These are phyloP conservation scores for Tubosaeta sp. DNA, from an alignment of 768 basidiomycete species.

Conservation along the genomic window DNA sequence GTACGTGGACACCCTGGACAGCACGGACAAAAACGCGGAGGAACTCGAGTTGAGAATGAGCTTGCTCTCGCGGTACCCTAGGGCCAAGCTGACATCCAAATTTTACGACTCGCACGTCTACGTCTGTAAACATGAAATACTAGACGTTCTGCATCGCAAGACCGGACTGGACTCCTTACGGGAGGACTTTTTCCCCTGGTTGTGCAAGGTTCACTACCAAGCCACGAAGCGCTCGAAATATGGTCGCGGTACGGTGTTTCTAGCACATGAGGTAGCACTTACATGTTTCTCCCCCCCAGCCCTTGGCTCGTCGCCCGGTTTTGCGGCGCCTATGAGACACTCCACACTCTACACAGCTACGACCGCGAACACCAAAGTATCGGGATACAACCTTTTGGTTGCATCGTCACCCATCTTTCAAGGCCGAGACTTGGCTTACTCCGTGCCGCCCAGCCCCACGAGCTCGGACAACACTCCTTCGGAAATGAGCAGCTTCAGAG, in stretches of 20 bases:
- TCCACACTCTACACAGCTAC: conserved; percentile 44
- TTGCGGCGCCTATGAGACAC: conserved; percentile 42
- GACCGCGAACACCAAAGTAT: conserved; percentile 14
- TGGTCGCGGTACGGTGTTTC: conserved; percentile 39
- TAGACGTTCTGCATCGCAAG: conserved; percentile 69
- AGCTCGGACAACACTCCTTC: conserved; percentile 34
- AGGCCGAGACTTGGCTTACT: conserved; percentile 31
- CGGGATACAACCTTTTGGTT: neutral
- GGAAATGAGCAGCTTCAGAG: conserved; percentile 47
- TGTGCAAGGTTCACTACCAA: conserved; percentile 83
- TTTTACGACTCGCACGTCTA: conserved; percentile 90
- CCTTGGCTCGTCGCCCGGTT: conserved; percentile 42
- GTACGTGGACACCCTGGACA: conserved; percentile 68
- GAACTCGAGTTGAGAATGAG: conserved; percentile 75
- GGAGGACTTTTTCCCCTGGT: conserved; percentile 90
- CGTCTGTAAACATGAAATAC: conserved; percentile 70
- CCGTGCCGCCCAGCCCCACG: conserved; percentile 44
- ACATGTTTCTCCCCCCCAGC: conserved; percentile 31
- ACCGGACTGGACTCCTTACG: conserved; percentile 74
- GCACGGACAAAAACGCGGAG: conserved; percentile 60
- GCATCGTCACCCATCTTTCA: conserved; percentile 20
- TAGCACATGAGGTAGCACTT: neutral
- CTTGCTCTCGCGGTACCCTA: conserved; percentile 74
- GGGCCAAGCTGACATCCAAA: conserved; percentile 58
- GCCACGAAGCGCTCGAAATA: conserved; percentile 57